A percentile compares a stretch with the other conserved stretches of the same genome.
Conservation (phyloP, 2,329 filamentous ascomycete genomes). For the Parasarocladium wereldwijsianum region DNA sequence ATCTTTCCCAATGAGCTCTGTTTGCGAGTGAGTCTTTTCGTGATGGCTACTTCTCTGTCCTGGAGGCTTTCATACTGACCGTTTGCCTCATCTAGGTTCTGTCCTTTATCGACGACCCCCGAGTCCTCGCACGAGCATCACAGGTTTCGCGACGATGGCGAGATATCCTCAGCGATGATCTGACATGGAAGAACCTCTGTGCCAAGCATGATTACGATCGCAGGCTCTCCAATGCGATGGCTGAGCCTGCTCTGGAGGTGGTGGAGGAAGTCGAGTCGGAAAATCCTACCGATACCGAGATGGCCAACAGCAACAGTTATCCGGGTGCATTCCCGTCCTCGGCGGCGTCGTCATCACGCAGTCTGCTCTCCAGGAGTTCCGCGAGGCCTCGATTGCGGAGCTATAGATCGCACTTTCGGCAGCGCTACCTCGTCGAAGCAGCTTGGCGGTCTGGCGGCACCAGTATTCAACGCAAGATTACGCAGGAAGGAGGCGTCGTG, state of each 20-base stretch:
- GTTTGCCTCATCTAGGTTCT: slow-evolving; percentile 47
- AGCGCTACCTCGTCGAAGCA: slow-evolving; percentile 90
- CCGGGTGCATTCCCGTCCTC: slow-evolving; percentile 25
- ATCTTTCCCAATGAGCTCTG: slow-evolving; percentile 87
- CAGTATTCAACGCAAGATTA: slow-evolving; percentile 74
- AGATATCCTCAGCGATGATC: slow-evolving; percentile 86
- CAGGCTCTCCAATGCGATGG: slow-evolving; percentile 38
- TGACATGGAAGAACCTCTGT: slow-evolving; percentile 95
- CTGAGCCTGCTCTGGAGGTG: no score
- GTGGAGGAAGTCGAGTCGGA: slow-evolving; percentile 30
- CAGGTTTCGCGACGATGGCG: slow-evolving; percentile 95
- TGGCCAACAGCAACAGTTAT: slow-evolving; percentile 24
- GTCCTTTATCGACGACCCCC: slow-evolving; percentile 93
- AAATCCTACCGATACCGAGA: slow-evolving; percentile 20
- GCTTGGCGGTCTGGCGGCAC: slow-evolving; percentile 90
- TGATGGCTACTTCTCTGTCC: neutral
- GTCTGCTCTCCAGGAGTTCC: slow-evolving; percentile 33
- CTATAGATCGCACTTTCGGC: slow-evolving; percentile 95
- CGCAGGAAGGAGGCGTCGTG: slow-evolving; percentile 90
- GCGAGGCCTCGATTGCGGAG: slow-evolving; percentile 54
- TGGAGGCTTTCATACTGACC: slow-evolving; percentile 2
- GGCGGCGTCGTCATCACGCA: slow-evolving; percentile 28
- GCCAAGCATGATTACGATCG: slow-evolving; percentile 83
- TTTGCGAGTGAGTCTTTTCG: slow-evolving; percentile 49
- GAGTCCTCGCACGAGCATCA: slow-evolving; percentile 80